Evolutionary conservation across 2,329 filamentous ascomycete genomes (phyloP), one percentile per base, ranked within the genome.

Genomic region (Fusarium kyushuense): DNA sequence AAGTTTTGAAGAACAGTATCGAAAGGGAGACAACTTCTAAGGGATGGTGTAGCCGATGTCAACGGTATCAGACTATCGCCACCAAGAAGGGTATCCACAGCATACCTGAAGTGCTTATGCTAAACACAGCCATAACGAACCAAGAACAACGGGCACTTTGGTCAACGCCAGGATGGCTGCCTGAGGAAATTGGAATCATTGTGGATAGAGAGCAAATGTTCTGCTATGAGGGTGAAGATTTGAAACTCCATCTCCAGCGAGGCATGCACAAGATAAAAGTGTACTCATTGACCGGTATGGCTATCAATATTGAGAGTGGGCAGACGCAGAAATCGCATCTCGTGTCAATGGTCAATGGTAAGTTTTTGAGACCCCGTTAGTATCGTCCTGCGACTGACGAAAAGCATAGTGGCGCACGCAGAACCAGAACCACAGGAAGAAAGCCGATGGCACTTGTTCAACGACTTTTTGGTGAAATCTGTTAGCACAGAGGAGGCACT

Each of bases 371-470:
- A 6, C 5, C n/a, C 1, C 19, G 9, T 48, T 7, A 5, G 36
- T 29, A 14, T 42, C 6, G 25, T 41, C 16, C 17, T 27, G 17
- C 17, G 19, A 17, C 75, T 81, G 59, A 82, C 64, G 8, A 33
- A 21, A 47, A 27, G 27, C 12, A 17, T 55, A 91, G 90, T 92
- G 58, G 87, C 87, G 14, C 89, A 93, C 52, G 88, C 92, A 0
- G 87, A 89, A 55, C 82, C 84, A 0, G 83, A 86, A 41, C 77
- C 86, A 1, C 84, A 88, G 1, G 82, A 82, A 5, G 85, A 89
- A 67, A 90, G 88, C 73, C 90, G 91, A 72, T 99, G 96, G 96
- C 93, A 98, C 79, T 81, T 99, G 2, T 97, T 99, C 82, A 99
- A 99, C 72, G 96, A 99, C 79, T 99, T 99, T 74, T 81, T 97